A percentile compares a stretch with the other conserved stretches of the same genome.
phyloP scores from a whole-genome alignment of 768 basidiomycete genomes.

The Calocera cornea region DNA sequence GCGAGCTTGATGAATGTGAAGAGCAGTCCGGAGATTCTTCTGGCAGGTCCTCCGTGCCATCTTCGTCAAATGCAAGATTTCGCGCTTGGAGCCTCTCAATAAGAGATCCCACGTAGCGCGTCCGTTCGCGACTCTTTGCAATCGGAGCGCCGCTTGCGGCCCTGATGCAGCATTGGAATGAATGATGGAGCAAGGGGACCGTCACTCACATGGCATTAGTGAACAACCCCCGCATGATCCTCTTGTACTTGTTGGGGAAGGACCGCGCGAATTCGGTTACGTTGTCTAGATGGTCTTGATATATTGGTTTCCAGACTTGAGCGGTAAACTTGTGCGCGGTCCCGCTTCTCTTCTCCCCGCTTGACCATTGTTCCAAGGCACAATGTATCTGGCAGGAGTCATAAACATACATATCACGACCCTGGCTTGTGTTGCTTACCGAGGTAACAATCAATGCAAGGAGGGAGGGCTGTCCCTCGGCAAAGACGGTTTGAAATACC shows the following conservation, averaged over 20 bases:
- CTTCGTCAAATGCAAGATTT: neutral
- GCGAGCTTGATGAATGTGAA: no score
- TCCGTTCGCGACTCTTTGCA: neutral
- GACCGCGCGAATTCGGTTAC: neutral
- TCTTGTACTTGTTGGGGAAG: neutral
- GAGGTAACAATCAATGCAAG: neutral
- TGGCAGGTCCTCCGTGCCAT: neutral
- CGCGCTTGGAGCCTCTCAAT: neutral
- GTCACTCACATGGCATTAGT: neutral
- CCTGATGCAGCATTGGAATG: neutral
- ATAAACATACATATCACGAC: neutral
- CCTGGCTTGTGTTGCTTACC: neutral
- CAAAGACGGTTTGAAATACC: neutral
- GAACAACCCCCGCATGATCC: neutral
- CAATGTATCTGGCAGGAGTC: neutral
- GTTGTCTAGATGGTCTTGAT: neutral
- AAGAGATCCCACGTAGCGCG: neutral
- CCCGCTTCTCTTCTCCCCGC: neutral
- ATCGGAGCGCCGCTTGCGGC: neutral
- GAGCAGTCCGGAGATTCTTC: neutral
- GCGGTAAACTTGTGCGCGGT: neutral
- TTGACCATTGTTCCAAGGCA: neutral
- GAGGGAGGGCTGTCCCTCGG: neutral
- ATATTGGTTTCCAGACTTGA: neutral
- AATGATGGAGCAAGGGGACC: neutral